Percentiles rank a stretch among this genome's conserved stretches.
Evolutionary conservation across 208 protist species (phyloP).

Genomic region (Naegleria lovaniensis): DNA sequence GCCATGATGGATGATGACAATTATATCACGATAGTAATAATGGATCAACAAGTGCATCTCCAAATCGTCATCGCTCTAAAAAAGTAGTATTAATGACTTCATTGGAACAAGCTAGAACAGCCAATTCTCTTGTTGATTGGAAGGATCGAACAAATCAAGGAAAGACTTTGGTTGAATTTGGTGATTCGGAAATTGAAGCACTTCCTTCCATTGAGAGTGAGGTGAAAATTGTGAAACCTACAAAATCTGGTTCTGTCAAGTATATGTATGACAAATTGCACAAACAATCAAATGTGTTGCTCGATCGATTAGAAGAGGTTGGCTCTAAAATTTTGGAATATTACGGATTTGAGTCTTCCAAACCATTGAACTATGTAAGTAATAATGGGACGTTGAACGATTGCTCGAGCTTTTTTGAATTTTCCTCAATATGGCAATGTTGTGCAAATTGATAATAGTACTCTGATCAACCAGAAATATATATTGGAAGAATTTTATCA

Average conservation of each 20-base stretch:
- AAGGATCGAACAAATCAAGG: neutral
- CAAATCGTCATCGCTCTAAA: neutral
- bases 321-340: neutral
- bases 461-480: neutral
- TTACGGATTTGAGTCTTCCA: neutral
- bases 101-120: neutral
- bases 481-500: slow-evolving; percentile 8
- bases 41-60: neutral
- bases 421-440: no score
- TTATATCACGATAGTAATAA: neutral
- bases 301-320: neutral
- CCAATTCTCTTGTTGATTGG: neutral
- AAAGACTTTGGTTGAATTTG: neutral
- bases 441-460: no score
- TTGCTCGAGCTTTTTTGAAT: no score
- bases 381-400: no score
- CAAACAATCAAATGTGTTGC: neutral
- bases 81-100: neutral
- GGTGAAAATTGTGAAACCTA: neutral
- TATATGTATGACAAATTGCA: slow-evolving; percentile 25
- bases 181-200: neutral
- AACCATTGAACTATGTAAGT: neutral
- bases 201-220: neutral
- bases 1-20: neutral
- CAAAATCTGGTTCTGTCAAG: neutral